Percentiles rank a stretch among this genome's conserved stretches.
Conservation (phyloP, 2,329 filamentous ascomycete species). For the Penicillium corylophilum region DNA sequence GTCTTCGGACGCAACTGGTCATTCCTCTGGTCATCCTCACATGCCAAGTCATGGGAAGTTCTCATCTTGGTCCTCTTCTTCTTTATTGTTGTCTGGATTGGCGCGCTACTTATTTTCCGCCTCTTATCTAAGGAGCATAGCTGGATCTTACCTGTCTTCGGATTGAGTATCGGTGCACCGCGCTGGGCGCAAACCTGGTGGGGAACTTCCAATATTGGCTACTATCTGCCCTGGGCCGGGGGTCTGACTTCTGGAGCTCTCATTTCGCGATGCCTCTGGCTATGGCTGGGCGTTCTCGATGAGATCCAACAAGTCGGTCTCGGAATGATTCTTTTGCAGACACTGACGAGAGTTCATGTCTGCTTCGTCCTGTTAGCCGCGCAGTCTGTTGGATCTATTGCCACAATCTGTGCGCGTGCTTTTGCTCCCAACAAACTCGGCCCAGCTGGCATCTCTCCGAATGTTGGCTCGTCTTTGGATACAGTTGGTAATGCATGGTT, state of each 20-base stretch:
- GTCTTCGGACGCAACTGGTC: conserved; percentile 62
- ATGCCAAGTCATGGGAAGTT: conserved; percentile 51
- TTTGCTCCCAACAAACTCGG: conserved; percentile 61
- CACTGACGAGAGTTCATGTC: conserved; percentile 63
- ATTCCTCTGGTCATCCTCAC: neutral
- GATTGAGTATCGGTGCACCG: conserved; percentile 63
- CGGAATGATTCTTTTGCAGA: conserved; percentile 66
- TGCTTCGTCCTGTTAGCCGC: conserved; percentile 59
- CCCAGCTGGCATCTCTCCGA: conserved; percentile 60
- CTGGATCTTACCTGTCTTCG: conserved; percentile 67
- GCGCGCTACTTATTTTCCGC: conserved; percentile 51
- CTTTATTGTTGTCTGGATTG: conserved; percentile 60
- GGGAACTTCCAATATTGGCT: conserved; percentile 59
- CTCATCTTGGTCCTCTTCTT: conserved; percentile 50
- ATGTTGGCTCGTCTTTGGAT: conserved; percentile 23
- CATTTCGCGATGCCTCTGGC: conserved; percentile 48
- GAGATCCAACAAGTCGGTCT: conserved; percentile 65
- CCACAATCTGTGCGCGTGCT: conserved; percentile 62
- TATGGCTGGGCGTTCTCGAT: conserved; percentile 67
- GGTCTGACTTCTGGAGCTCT: conserved; percentile 41
- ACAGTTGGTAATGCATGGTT: neutral
- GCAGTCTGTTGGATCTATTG: conserved; percentile 61
- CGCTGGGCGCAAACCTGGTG: conserved; percentile 68
- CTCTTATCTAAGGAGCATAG: conserved; percentile 58
- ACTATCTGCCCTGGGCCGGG: conserved; percentile 60